Base-by-base conservation (phyloP, 306 rosid species). In the Lithocarpus polystachyus region DNA sequence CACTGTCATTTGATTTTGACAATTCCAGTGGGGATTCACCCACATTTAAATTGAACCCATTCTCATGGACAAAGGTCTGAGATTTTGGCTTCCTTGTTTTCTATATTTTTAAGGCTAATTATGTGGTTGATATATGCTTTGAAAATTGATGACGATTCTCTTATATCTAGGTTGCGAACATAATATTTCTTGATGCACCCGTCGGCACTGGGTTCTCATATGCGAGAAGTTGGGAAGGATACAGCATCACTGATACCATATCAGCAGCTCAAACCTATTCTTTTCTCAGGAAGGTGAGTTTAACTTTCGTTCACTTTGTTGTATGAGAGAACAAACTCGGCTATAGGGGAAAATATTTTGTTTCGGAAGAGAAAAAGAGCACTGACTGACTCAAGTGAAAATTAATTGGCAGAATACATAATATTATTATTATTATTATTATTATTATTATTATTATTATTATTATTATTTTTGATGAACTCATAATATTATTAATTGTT, bases 121-220 rank as follows among this genome's bases (percentile, higher is more conserved):
- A 10, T 24, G 33, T 8, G n/a, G 2, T 75, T 14, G 18, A 6
- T 23, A 57, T 8, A 10, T n/a, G 22, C 22, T 48, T 48, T 23
- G 14, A 24, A 17, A 56, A 19, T 18, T 43, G 59, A 17, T 64
- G 6, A 15, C 13, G 17, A 4, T 13, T 13, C 5, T 28, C 12
- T 31, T n/a, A n/a, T n/a, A n/a, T 28, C 12, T 48, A 82, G 87
- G 23, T 80, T 33, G 78, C 74, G 14, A 86, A 81, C 56, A 54
- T 90, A 75, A 80, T 90, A 31, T 90, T 80, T 78, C 28, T 86
- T n/a, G 92, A 88, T 64, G 29, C 82, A 20, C 91, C 91, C 0
- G 89, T 88, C 0, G 91, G 89, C 26, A 77, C 77, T 62, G 91
- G 91, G 72, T 88, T 83, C 82, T 85, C 91, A 2, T 88, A 85